phyloP scores from a whole-genome alignment of 805 yeast genomes.

The Scheffersomyces amazonensis region DNA sequence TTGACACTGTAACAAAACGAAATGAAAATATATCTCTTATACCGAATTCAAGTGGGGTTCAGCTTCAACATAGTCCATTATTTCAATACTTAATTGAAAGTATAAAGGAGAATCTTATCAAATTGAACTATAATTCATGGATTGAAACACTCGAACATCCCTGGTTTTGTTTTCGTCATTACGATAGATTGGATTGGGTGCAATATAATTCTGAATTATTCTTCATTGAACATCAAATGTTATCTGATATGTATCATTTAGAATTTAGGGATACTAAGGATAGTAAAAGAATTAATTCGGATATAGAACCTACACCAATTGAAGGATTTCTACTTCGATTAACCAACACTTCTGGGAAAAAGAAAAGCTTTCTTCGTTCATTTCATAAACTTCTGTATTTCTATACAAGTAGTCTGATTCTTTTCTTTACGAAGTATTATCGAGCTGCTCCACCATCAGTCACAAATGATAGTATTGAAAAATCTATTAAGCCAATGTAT shows the following conservation, averaged over 20 bases:
- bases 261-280: conserved; percentile 55
- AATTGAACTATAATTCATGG: conserved; percentile 5
- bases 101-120: conserved; percentile 29
- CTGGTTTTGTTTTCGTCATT: conserved; percentile 60
- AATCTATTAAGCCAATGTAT: conserved; percentile 12
- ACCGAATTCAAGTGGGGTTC: conserved; percentile 19
- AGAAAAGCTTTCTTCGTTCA: conserved; percentile 29
- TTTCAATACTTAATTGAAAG: conserved; percentile 38
- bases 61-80: conserved; percentile 17
- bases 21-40: conserved; percentile 6
- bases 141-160: conserved; percentile 3
- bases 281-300: conserved; percentile 27
- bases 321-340: conserved; percentile 77
- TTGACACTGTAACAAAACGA: conserved; percentile 9
- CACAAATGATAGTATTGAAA: conserved; percentile 8
- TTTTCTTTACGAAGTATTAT: conserved; percentile 55
- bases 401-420: conserved; percentile 56
- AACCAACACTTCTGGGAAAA: conserved; percentile 48
- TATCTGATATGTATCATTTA: conserved; percentile 43
- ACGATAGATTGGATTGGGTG: conserved; percentile 67
- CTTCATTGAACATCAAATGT: conserved; percentile 24
- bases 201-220: conserved; percentile 24
- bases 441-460: conserved; percentile 65
- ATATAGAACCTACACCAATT: conserved; percentile 63
- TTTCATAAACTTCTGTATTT: conserved; percentile 60